Evolutionary conservation across 2,329 filamentous ascomycete genomes (phyloP).

Genomic region (Leptosphaerulina australis): DNA sequence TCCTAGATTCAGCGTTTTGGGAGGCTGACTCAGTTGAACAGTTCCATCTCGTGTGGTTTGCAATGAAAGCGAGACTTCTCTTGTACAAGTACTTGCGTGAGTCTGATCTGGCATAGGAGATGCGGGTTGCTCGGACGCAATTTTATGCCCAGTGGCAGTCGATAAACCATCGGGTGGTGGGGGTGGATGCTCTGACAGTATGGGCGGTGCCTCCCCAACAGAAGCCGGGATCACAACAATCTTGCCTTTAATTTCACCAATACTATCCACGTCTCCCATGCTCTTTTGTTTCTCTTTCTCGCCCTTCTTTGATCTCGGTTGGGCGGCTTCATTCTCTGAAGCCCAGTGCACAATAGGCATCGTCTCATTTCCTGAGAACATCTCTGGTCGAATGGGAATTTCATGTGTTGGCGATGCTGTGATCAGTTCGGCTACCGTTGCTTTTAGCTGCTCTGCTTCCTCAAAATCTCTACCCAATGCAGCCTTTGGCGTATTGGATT

Average conservation of each 20-base stretch:
- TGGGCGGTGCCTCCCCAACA: conserved; percentile 5
- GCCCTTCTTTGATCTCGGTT: conserved; percentile 35
- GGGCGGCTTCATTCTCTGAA: conserved; percentile 18
- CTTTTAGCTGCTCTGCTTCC: background rate
- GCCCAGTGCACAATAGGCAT: too few relatives aligned
- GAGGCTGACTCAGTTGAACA: conserved; percentile 34
- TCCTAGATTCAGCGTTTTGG: conserved; percentile 34
- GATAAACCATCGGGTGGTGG: background rate
- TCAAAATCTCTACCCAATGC: too few relatives aligned
- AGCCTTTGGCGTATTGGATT: background rate
- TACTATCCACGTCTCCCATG: conserved; percentile 22
- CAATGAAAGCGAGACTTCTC: conserved; percentile 33
- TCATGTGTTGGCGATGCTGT: background rate
- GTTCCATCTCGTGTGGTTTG: conserved; percentile 36
- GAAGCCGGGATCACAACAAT: background rate
- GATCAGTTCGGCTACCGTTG: background rate
- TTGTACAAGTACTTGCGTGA: background rate
- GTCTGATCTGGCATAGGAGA: conserved; percentile 2
- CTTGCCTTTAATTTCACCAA: conserved; percentile 12
- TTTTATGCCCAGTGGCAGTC: background rate
- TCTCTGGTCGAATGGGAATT: background rate
- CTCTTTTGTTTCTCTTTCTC: conserved; percentile 35
- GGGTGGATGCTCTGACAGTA: conserved; percentile 1
- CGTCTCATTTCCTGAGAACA: background rate
- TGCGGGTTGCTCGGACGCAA: conserved; percentile 4